Conservation (phyloP, 1,139 yeast genomes). For the Starmera stellimalicola region DNA sequence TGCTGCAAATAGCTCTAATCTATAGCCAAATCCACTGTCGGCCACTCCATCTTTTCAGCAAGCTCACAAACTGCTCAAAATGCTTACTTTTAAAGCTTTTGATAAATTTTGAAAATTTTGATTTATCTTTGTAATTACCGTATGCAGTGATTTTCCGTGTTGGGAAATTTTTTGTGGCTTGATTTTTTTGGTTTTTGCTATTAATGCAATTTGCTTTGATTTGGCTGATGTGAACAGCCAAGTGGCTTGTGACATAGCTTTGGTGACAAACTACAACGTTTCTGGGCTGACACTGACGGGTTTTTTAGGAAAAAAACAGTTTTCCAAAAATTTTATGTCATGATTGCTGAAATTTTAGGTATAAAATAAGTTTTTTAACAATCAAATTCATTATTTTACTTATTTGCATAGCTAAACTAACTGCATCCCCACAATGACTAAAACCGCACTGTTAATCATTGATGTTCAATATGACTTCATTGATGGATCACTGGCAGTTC, state of each 20-base stretch:
- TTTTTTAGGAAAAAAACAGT: background rate
- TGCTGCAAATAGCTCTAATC: too few species aligned
- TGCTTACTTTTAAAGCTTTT: too few species aligned
- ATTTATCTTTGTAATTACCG: constrained; percentile 16
- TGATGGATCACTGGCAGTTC: constrained; percentile 66
- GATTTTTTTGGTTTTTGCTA: background rate
- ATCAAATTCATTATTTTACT: constrained; percentile 7
- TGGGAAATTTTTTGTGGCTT: constrained; percentile 14
- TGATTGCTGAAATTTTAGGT: too few species aligned
- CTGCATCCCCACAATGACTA: constrained; percentile 2
- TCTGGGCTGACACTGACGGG: background rate
- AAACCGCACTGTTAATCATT: constrained; percentile 55
- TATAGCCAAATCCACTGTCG: too few species aligned
- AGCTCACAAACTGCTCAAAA: too few species aligned
- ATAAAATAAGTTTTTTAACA: too few species aligned
- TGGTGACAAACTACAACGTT: background rate
- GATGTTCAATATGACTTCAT: constrained; percentile 85
- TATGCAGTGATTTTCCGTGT: constrained; percentile 10
- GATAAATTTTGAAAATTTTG: constrained; percentile 10
- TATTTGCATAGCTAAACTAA: background rate
- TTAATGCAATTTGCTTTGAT: constrained; percentile 4
- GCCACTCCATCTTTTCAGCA: too few species aligned
- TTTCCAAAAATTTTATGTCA: background rate
- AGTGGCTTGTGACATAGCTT: constrained; percentile 3
- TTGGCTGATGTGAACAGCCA: constrained; percentile 10